Evolutionary conservation across 225 moss, liverwort and hornwort genomes (phyloP).

Genomic region (Physcomitrium patens): DNA sequence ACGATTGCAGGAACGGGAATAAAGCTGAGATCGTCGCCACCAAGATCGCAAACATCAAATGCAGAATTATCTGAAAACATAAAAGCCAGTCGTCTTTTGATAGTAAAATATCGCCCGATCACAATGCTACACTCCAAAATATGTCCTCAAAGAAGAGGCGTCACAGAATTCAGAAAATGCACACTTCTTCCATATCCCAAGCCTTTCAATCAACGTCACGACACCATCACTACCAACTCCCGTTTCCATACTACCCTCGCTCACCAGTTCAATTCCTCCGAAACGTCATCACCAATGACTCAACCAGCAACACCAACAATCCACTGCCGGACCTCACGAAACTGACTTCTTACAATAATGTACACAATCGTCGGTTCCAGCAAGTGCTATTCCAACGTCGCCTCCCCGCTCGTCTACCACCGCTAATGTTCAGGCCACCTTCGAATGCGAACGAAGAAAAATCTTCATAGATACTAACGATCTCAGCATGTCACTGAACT

Average conservation of each 20-base stretch:
- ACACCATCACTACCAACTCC: neutral
- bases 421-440: neutral
- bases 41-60: conserved; percentile 21
- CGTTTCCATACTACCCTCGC: neutral
- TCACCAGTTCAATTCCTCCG: neutral
- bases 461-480: neutral
- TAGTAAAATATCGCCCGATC: neutral
- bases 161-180: neutral
- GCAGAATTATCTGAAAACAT: conserved; percentile 9
- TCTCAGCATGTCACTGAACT: neutral
- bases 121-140: neutral
- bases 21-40: conserved; percentile 16
- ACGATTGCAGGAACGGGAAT: conserved; percentile 4
- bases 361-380: conserved; percentile 11
- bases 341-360: neutral
- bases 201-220: conserved; percentile 4
- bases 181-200: neutral
- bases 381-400: neutral
- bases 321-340: neutral
- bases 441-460: neutral
- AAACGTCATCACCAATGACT: conserved; percentile 10
- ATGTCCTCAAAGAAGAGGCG: neutral
- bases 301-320: neutral
- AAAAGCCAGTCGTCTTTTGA: neutral
- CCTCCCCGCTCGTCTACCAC: neutral